phyloP scores from a whole-genome alignment of 1,284 basidiomycete species.

The Boletus albobrunnescens region DNA sequence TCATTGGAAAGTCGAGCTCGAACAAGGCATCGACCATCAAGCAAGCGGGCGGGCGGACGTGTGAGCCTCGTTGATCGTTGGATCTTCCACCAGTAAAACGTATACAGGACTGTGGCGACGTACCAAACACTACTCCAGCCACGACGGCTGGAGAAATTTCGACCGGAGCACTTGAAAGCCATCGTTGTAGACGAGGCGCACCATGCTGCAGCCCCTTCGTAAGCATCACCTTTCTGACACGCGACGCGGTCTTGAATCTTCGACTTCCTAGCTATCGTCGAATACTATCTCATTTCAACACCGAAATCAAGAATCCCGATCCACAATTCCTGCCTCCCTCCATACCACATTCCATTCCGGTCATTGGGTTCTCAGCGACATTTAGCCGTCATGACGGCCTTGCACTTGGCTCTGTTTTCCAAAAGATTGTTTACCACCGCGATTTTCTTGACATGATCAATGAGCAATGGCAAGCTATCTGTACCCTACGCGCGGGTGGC shows the following conservation, averaged over 20 bases:
- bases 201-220: slow-evolving; percentile 90
- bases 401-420: slow-evolving; percentile 84
- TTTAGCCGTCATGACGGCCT: slow-evolving; percentile 91
- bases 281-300: slow-evolving; percentile 74
- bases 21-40: slow-evolving; percentile 76
- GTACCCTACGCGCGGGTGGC: not conserved
- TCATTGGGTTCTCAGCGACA: slow-evolving; percentile 94
- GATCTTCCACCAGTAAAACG: not conserved
- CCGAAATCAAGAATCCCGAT: slow-evolving; percentile 55
- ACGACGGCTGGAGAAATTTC: slow-evolving; percentile 75
- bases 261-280: slow-evolving; percentile 59
- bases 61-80: slow-evolving; percentile 40
- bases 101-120: slow-evolving; percentile 79
- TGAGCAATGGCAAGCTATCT: slow-evolving; percentile 69
- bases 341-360: slow-evolving; percentile 60
- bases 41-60: slow-evolving; percentile 85
- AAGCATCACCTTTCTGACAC: slow-evolving; percentile 27
- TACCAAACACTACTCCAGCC: slow-evolving; percentile 81
- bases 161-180: slow-evolving; percentile 69
- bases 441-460: slow-evolving; percentile 92
- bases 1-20: slow-evolving; percentile 81
- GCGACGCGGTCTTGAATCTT: not conserved
- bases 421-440: slow-evolving; percentile 92
- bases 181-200: slow-evolving; percentile 94
- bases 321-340: slow-evolving; percentile 33